Conservation (phyloP, 768 basidiomycete species). For the Zangia roseola region DNA sequence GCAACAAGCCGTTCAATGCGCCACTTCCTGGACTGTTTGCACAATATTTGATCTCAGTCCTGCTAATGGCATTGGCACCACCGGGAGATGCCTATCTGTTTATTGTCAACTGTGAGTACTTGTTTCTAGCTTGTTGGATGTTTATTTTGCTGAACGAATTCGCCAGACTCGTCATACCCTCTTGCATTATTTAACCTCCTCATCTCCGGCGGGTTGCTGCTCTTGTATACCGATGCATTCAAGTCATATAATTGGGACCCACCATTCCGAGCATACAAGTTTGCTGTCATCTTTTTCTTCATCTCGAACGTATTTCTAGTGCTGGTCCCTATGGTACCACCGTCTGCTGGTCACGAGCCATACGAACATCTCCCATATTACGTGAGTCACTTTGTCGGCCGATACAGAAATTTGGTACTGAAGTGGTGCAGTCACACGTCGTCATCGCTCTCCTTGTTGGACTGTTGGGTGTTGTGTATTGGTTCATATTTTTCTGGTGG, state of each 20-base stretch:
- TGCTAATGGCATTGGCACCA: slow-evolving; percentile 55
- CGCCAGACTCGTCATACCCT: slow-evolving; percentile 57
- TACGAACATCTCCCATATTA: slow-evolving; percentile 68
- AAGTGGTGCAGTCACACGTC: slow-evolving; percentile 45
- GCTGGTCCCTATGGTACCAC: slow-evolving; percentile 64
- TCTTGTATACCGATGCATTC: slow-evolving; percentile 52
- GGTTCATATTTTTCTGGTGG: slow-evolving; percentile 53
- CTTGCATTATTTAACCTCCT: slow-evolving; percentile 55
- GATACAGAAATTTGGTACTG: not conserved
- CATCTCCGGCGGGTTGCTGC: slow-evolving; percentile 59
- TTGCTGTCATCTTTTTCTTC: slow-evolving; percentile 53
- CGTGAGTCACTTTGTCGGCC: slow-evolving; percentile 39
- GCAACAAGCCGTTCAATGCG: slow-evolving; percentile 67
- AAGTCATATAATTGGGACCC: slow-evolving; percentile 56
- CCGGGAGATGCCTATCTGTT: slow-evolving; percentile 77
- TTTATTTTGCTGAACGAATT: not conserved
- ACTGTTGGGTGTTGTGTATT: slow-evolving; percentile 51
- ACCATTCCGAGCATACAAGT: slow-evolving; percentile 57
- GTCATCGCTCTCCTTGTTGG: slow-evolving; percentile 47
- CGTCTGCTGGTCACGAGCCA: slow-evolving; percentile 45
- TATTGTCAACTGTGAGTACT: slow-evolving; percentile 55
- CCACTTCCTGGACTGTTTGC: slow-evolving; percentile 62
- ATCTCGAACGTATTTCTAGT: slow-evolving; percentile 64
- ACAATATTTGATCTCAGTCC: slow-evolving; percentile 59
- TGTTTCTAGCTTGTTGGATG: not conserved